Conservation (phyloP, 2,329 filamentous ascomycete species). For the Claviceps sp. region DNA sequence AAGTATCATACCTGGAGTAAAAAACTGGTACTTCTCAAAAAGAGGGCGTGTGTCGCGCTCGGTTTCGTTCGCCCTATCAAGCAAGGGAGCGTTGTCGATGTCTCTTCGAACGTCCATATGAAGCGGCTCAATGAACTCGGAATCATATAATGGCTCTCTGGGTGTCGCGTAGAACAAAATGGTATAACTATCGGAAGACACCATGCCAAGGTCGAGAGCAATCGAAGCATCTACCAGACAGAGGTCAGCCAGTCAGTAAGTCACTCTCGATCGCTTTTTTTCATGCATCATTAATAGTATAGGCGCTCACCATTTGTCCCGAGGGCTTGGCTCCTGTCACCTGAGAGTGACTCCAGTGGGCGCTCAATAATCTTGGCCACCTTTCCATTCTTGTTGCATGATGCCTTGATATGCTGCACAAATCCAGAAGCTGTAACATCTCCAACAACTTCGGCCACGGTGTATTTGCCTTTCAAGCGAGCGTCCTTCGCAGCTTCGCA, state of each 20-base stretch:
- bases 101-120: slow-evolving; percentile 65
- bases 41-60: slow-evolving; percentile 37
- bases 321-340: slow-evolving; percentile 29
- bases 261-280: background rate
- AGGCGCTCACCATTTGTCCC: slow-evolving; percentile 32
- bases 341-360: slow-evolving; percentile 27
- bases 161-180: slow-evolving; percentile 63
- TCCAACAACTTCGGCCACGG: slow-evolving; percentile 46
- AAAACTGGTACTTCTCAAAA: slow-evolving; percentile 91
- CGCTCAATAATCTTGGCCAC: slow-evolving; percentile 26
- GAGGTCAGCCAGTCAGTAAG: background rate
- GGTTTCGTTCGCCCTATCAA: slow-evolving; percentile 26
- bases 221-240: slow-evolving; percentile 36
- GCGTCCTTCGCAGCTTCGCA: slow-evolving; percentile 25
- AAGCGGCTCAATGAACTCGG: slow-evolving; percentile 46
- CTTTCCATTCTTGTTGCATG: slow-evolving; percentile 29
- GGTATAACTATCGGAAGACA: slow-evolving; percentile 44
- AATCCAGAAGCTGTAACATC: slow-evolving; percentile 29
- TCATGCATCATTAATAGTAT: background rate
- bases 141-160: slow-evolving; percentile 45
- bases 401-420: slow-evolving; percentile 28
- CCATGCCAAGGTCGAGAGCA: slow-evolving; percentile 30
- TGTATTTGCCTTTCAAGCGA: slow-evolving; percentile 26
- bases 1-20: slow-evolving; percentile 57
- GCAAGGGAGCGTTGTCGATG: slow-evolving; percentile 15